Base-by-base conservation (phyloP, 805 yeast species). In the Candida adriatica region DNA sequence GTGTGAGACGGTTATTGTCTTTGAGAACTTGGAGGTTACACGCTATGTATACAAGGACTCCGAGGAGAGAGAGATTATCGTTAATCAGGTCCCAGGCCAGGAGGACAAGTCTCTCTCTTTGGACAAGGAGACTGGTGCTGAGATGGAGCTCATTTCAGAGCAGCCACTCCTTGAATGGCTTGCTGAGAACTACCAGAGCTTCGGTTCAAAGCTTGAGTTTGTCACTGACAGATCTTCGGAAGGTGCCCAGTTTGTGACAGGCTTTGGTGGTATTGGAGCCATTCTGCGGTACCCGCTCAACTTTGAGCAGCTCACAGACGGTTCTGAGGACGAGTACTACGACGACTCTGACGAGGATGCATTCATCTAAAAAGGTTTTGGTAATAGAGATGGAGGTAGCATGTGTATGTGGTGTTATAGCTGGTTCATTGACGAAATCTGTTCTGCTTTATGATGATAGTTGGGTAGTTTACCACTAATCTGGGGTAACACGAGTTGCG, bases 251-350 rank as follows among this genome's bases (percentile, higher is more conserved):
- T 92, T 92, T 62, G 94, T 82, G 38, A 80, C 78, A 50, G 99
- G 99, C 38, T 92, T 92, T 56, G 99, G 99, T 81, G 99, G 98
- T 66, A 75, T 92, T 46, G 99, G 99, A 60, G 96, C 96, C 37
- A 59, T 92, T 49, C 68, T 92, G 59, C 86, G 99, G 67, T 92
- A 92, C 65, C 87, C 87, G 64, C 92, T 92, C 49, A 92, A 92
- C 67, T 92, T 92, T 53, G 98, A 92, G 60, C 96, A 87, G 68
- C 73, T 92, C 56, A 82, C 68, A 32, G 94, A 86, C 33, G 96
- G 85, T 38, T 94, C 85, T 43, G 96, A 88, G 54, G 94, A 85
- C 59, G 82, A 79, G 58, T 87, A 77, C 60, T 87, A 77, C 59
- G 82, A 79, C 42, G 81, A 75, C 51, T 62, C 57, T 30, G 65